A percentile compares a stretch with the other conserved stretches of the same genome.
These are phyloP conservation scores for Adansonia gregorii DNA, from an alignment of 441 rosid genomes.

Conservation along the genomic window DNA sequence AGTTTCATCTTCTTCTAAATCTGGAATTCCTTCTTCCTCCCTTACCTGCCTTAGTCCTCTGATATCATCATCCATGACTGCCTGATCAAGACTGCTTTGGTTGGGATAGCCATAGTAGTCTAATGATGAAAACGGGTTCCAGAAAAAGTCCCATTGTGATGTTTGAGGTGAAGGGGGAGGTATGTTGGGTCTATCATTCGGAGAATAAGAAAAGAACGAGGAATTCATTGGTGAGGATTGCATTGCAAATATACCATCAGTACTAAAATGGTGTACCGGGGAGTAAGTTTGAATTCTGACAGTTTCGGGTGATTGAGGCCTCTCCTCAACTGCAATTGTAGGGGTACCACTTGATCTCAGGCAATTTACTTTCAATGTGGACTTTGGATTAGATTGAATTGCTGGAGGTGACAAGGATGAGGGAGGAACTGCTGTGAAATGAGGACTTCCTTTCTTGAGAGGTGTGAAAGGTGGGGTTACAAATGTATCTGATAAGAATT, in stretches of 20 bases:
- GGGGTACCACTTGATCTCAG: conserved; percentile 71
- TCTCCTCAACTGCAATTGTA: conserved; percentile 74
- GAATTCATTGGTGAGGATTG: conserved; percentile 56
- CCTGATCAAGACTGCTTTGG: conserved; percentile 59
- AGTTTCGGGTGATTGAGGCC: conserved; percentile 84
- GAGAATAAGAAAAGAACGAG: conserved; percentile 57
- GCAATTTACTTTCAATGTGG: conserved; percentile 62
- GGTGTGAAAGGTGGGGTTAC: conserved; percentile 62
- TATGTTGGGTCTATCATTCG: conserved; percentile 57
- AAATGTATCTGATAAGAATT: conserved; percentile 66
- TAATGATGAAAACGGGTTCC: conserved; percentile 94
- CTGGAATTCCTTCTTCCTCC: conserved; percentile 99
- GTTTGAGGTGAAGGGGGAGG: conserved; percentile 92
- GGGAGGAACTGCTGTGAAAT: conserved; percentile 69
- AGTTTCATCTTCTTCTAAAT: conserved; percentile 86
- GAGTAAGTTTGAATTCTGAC: conserved; percentile 63
- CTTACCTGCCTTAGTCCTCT: conserved; percentile 87
- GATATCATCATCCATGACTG: conserved; percentile 71
- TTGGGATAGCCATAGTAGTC: conserved; percentile 77
- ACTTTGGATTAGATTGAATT: conserved; percentile 47
- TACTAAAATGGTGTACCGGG: conserved; percentile 53
- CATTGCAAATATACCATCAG: conserved; percentile 67
- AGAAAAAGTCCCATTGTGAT: conserved; percentile 95
- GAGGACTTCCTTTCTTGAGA: conserved; percentile 55
- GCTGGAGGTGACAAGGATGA: conserved; percentile 47